Conservation (phyloP, 2,329 filamentous ascomycete genomes). For the Cryphonectria naterciae region DNA sequence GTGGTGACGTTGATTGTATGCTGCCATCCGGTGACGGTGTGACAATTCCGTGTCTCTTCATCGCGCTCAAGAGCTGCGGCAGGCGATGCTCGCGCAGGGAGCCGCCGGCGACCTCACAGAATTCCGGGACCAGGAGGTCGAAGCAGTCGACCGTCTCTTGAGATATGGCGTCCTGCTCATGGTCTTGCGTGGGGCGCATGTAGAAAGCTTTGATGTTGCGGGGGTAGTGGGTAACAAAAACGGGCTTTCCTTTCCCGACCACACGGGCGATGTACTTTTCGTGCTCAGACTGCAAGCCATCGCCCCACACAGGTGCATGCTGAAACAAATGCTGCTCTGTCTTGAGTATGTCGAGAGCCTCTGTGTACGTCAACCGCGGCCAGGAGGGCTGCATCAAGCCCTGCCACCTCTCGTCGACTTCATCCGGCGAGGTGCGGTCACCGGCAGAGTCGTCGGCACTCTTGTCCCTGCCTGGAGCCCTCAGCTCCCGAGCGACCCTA, state of each 20-base stretch:
- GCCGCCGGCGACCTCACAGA: constrained; percentile 86
- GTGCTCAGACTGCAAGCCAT: constrained; percentile 85
- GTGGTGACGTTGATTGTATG: constrained; percentile 28
- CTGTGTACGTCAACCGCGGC: constrained; percentile 81
- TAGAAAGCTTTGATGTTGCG: constrained; percentile 79
- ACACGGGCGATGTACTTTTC: constrained; percentile 80
- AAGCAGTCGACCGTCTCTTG: constrained; percentile 79
- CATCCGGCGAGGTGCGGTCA: constrained; percentile 49
- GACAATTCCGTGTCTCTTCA: constrained; percentile 69
- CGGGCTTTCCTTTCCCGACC: constrained; percentile 61
- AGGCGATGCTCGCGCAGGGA: constrained; percentile 87
- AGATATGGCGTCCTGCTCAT: neutral
- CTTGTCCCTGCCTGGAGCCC: constrained; percentile 30
- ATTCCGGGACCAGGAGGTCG: constrained; percentile 82
- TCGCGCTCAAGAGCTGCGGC: constrained; percentile 67
- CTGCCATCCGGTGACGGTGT: constrained; percentile 34
- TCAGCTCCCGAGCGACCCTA: constrained; percentile 51
- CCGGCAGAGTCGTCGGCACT: constrained; percentile 34
- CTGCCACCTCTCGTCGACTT: constrained; percentile 72
- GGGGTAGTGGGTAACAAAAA: constrained; percentile 96
- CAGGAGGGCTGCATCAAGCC: constrained; percentile 65
- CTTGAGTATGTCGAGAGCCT: constrained; percentile 73
- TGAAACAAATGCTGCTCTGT: constrained; percentile 66
- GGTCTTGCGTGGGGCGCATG: constrained; percentile 51
- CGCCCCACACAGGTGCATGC: constrained; percentile 70